phyloP scores from a whole-genome alignment of 2,329 filamentous ascomycete genomes.

The Colletotrichum incanum region DNA sequence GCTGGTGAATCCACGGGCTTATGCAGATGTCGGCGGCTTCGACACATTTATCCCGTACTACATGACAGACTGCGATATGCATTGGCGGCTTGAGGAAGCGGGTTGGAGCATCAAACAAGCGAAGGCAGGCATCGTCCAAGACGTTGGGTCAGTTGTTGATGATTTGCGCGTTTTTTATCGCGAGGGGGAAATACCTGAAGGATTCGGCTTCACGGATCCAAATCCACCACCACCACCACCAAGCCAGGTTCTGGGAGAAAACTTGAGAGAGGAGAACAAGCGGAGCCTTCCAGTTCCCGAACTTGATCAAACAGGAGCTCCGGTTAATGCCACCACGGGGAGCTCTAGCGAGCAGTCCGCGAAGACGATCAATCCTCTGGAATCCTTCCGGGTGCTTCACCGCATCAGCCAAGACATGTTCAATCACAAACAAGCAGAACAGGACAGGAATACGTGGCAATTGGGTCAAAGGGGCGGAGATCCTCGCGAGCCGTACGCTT shows the following conservation, averaged over 20 bases:
- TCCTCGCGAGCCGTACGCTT: constrained; percentile 66
- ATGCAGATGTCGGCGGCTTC: constrained; percentile 68
- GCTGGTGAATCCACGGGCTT: constrained; percentile 68
- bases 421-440: constrained; percentile 58
- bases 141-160: constrained; percentile 62
- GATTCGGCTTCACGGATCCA: constrained; percentile 54
- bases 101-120: constrained; percentile 58
- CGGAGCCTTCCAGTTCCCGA: constrained; percentile 10
- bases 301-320: not conserved
- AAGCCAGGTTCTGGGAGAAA: not conserved
- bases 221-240: constrained; percentile 53
- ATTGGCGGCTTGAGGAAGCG: constrained; percentile 62
- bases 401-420: constrained; percentile 55
- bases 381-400: constrained; percentile 23
- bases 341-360: not conserved
- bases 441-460: constrained; percentile 68
- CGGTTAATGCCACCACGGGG: not conserved
- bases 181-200: constrained; percentile 52
- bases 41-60: constrained; percentile 73
- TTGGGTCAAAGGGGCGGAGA: constrained; percentile 65
- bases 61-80: constrained; percentile 71
- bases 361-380: constrained; percentile 18
- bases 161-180: constrained; percentile 64
- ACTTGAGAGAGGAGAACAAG: not conserved
- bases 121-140: constrained; percentile 60